Conservation (phyloP, 768 basidiomycete genomes). For the Lactifluus rugatus region DNA sequence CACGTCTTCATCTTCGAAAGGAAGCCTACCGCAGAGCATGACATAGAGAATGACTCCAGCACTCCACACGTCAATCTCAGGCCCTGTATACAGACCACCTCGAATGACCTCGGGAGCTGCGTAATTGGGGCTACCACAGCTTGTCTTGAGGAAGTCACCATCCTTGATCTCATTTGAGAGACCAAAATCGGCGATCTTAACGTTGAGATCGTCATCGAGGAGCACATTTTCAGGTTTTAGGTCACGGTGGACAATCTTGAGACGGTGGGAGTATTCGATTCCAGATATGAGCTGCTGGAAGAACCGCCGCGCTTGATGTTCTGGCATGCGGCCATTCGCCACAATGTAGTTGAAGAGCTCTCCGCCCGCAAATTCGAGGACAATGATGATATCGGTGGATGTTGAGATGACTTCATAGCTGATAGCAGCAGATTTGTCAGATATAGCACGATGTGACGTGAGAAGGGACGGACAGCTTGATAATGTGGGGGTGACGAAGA, state of each 20-base stretch:
- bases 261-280: constrained; percentile 91
- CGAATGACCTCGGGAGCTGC: constrained; percentile 97
- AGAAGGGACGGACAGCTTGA: constrained; percentile 70
- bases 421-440: constrained; percentile 4
- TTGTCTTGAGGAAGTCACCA: constrained; percentile 93
- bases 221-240: constrained; percentile 96
- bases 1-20: constrained; percentile 97
- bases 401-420: constrained; percentile 89
- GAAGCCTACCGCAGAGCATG: constrained; percentile 89
- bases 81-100: constrained; percentile 91
- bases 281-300: constrained; percentile 98
- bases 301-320: constrained; percentile 80
- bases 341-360: constrained; percentile 99
- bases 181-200: constrained; percentile 99
- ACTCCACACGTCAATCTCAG: constrained; percentile 98
- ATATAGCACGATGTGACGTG: constrained; percentile 10
- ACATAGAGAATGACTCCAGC: constrained; percentile 99
- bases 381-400: constrained; percentile 93
- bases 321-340: constrained; percentile 83
- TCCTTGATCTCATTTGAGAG: constrained; percentile 93
- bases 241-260: constrained; percentile 97
- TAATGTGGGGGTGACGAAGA: constrained; percentile 91
- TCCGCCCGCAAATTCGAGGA: constrained; percentile 91
- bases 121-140: constrained; percentile 97
- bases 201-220: constrained; percentile 72